Percentiles rank a stretch among this genome's conserved stretches.
These are phyloP conservation scores for Penicillium parvum DNA, from an alignment of 495 filamentous ascomycete species.

Conservation along the genomic window DNA sequence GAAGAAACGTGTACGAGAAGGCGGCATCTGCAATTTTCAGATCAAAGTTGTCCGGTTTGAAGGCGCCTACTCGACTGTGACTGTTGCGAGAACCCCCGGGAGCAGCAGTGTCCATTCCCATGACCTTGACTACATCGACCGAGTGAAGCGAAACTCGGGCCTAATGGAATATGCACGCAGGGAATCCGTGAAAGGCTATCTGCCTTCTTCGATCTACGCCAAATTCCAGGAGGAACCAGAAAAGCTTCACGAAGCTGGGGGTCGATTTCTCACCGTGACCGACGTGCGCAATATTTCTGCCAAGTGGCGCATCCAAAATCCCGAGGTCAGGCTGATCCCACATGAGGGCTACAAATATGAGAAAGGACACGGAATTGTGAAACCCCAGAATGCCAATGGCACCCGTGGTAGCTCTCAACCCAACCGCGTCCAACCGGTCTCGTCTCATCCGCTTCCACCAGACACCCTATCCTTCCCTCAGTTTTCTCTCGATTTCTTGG, in stretches of 20 bases:
- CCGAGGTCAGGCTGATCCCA: slow-evolving; percentile 41
- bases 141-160: slow-evolving; percentile 49
- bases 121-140: slow-evolving; percentile 49
- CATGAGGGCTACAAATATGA: slow-evolving; percentile 51
- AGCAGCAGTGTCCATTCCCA: slow-evolving; percentile 44
- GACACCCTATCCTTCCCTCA: slow-evolving; percentile 45
- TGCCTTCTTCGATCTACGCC: slow-evolving; percentile 50
- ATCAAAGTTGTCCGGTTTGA: slow-evolving; percentile 49
- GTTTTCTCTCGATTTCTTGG: slow-evolving; percentile 42
- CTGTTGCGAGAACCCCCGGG: slow-evolving; percentile 37
- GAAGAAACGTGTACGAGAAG: slow-evolving; percentile 48
- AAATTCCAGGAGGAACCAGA: slow-evolving; percentile 47
- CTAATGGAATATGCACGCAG: slow-evolving; percentile 48
- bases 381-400: slow-evolving; percentile 18
- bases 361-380: slow-evolving; percentile 48
- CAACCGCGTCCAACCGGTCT: slow-evolving; percentile 9
- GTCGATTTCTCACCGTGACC: slow-evolving; percentile 46
- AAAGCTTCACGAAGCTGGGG: slow-evolving; percentile 46
- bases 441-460: slow-evolving; percentile 31
- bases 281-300: slow-evolving; percentile 51
- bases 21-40: slow-evolving; percentile 48
- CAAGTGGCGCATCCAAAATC: slow-evolving; percentile 49
- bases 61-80: slow-evolving; percentile 43
- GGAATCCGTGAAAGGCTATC: slow-evolving; percentile 49
- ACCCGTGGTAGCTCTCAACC: slow-evolving; percentile 12